Evolutionary conservation across 2,329 filamentous ascomycete species (phyloP).

Genomic region (Graphilbum fragrans): DNA sequence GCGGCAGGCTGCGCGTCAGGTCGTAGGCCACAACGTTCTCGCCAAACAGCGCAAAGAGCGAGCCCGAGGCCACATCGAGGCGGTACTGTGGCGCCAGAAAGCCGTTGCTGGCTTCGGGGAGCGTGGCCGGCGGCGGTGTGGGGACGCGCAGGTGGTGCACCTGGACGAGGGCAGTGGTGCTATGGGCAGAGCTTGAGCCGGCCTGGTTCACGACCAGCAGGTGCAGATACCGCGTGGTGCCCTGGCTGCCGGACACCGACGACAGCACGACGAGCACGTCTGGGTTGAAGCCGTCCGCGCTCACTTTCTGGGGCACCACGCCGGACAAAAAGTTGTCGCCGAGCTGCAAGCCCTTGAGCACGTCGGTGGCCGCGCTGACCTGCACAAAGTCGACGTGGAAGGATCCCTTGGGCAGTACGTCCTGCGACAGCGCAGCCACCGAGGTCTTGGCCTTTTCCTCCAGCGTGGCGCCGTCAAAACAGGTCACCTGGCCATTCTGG

Average conservation of each 20-base stretch:
- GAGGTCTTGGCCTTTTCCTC: conserved; percentile 34
- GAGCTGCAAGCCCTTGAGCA: conserved; percentile 42
- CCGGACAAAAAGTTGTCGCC: conserved; percentile 39
- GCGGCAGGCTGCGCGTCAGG: conserved; percentile 49
- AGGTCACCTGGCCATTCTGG: conserved; percentile 47
- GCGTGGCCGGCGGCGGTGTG: neutral
- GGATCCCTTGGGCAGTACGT: conserved; percentile 19
- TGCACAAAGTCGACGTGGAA: conserved; percentile 38
- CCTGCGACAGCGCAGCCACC: conserved; percentile 28
- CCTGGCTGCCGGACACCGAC: conserved; percentile 17
- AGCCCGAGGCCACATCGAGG: conserved; percentile 51
- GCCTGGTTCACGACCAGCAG: conserved; percentile 17
- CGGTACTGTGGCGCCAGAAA: conserved; percentile 26
- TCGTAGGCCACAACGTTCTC: conserved; percentile 50
- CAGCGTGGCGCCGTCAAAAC: conserved; percentile 44
- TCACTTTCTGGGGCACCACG: conserved; percentile 34
- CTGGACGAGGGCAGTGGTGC: conserved; percentile 12
- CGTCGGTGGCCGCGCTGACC: conserved; percentile 31
- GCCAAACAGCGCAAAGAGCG: conserved; percentile 45
- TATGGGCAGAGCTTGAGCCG: conserved; percentile 7
- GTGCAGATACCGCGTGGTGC: conserved; percentile 18
- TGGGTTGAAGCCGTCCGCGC: conserved; percentile 29
- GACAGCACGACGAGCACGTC: conserved; percentile 44
- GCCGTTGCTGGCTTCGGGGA: neutral
- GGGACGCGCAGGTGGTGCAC: conserved; percentile 11